phyloP scores from a whole-genome alignment of 139 green algal genomes.

The Coelastrella sp. region DNA sequence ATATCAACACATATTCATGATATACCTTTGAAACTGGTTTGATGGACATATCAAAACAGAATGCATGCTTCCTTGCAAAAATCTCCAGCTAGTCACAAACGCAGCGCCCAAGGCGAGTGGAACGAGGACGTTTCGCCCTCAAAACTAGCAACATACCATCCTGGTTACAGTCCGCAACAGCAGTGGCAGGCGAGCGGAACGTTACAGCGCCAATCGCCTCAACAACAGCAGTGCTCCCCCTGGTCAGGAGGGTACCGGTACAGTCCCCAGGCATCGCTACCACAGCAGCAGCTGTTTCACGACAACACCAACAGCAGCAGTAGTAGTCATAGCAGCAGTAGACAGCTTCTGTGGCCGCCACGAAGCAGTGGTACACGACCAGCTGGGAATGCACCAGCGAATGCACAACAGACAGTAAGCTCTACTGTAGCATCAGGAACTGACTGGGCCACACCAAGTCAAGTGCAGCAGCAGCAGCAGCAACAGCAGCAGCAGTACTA shows the following conservation, averaged over 20 bases:
- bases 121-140: neutral
- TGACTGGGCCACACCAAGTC: neutral
- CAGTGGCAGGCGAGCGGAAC: neutral
- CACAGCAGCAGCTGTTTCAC: neutral
- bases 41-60: too few species aligned
- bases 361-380: too few species aligned
- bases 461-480: conserved; percentile 16
- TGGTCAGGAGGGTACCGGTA: neutral
- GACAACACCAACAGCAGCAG: neutral
- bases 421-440: neutral
- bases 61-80: neutral
- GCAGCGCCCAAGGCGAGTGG: neutral
- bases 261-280: neutral
- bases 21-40: too few species aligned
- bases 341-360: too few species aligned
- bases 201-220: neutral
- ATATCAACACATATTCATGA: too few species aligned
- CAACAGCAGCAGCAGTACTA: neutral
- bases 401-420: neutral
- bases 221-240: neutral
- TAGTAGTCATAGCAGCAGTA: too few species aligned
- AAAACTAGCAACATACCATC: neutral
- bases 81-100: neutral
- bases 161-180: neutral
- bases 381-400: too few species aligned